phyloP scores from a whole-genome alignment of 768 basidiomycete species.

The Baorangia bicolor region DNA sequence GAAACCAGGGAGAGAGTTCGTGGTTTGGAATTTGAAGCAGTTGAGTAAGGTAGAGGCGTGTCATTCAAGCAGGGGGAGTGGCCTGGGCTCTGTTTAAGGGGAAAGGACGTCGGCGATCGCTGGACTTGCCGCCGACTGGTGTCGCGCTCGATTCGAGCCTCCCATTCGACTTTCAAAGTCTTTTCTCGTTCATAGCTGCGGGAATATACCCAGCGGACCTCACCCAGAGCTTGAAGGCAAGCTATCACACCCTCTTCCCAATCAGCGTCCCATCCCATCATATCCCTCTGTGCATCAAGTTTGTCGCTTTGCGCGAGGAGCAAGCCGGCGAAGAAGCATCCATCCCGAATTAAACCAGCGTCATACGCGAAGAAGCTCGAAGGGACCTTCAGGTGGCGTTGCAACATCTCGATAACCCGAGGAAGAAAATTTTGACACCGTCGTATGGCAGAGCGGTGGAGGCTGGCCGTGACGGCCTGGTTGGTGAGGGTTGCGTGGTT shows the following conservation, averaged over 20 bases:
- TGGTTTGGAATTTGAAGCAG: slow-evolving; percentile 6
- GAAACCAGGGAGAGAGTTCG: slow-evolving; percentile 32
- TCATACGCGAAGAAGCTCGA: slow-evolving; percentile 77
- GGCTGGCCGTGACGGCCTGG: slow-evolving; percentile 46
- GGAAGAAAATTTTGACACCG: slow-evolving; percentile 51
- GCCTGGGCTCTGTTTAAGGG: slow-evolving; percentile 28
- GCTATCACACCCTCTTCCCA: slow-evolving; percentile 37
- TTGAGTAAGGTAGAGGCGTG: slow-evolving; percentile 17
- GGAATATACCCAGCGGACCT: slow-evolving; percentile 82
- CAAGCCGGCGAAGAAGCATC: slow-evolving; percentile 84
- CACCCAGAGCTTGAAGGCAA: slow-evolving; percentile 73
- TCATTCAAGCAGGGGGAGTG: slow-evolving; percentile 27
- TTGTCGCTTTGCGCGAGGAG: slow-evolving; percentile 62
- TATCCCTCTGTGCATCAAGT: slow-evolving; percentile 20
- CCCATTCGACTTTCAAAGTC: slow-evolving; percentile 51
- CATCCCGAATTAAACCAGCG: slow-evolving; percentile 81
- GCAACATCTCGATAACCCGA: slow-evolving; percentile 49
- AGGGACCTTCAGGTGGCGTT: slow-evolving; percentile 43
- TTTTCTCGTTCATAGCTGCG: slow-evolving; percentile 72
- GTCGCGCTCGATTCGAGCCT: slow-evolving; percentile 36
- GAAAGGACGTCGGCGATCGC: slow-evolving; percentile 23
- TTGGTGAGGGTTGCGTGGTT: slow-evolving; percentile 42
- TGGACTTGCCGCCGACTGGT: slow-evolving; percentile 28
- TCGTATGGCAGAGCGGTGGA: slow-evolving; percentile 48
- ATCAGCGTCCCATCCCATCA: slow-evolving; percentile 27